Conservation (phyloP, 768 basidiomycete species). For the Podaxis carcinomalis region DNA sequence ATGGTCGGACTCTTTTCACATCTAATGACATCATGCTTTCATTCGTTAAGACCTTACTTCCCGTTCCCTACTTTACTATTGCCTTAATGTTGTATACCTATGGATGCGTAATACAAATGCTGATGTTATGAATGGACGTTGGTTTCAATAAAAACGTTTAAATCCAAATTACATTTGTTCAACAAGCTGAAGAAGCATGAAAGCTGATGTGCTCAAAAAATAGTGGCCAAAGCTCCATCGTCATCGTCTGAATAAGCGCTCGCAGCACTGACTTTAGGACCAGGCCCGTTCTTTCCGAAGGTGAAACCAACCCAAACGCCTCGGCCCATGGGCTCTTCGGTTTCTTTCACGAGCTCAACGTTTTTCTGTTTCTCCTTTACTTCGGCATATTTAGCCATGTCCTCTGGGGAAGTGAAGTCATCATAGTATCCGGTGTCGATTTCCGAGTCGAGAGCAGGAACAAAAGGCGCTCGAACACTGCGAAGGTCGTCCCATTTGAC, state of each 20-base stretch:
- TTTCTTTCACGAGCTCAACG: conserved; percentile 88
- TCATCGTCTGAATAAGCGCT: conserved; percentile 34
- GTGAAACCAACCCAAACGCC: conserved; percentile 93
- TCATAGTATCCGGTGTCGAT: conserved; percentile 95
- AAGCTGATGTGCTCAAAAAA: conserved; percentile 37
- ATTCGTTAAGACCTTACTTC: not conserved
- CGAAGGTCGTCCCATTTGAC: conserved; percentile 81
- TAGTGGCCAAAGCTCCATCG: conserved; percentile 53
- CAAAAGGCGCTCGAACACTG: conserved; percentile 76
- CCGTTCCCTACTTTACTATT: not conserved
- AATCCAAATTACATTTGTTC: not conserved
- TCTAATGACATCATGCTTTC: not conserved
- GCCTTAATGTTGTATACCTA: not conserved
- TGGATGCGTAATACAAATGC: not conserved
- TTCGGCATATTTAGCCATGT: conserved; percentile 99
- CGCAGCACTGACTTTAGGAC: conserved; percentile 36
- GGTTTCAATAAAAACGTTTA: not conserved
- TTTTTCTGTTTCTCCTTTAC: conserved; percentile 96
- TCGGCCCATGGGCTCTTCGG: conserved; percentile 64
- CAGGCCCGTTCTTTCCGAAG: conserved; percentile 83
- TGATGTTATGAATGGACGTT: not conserved
- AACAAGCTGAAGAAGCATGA: conserved; percentile 1
- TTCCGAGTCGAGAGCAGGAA: conserved; percentile 92
- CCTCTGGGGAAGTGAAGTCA: conserved; percentile 81
- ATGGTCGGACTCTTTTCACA: not conserved